These are phyloP conservation scores for Quercus bicolor DNA, from an alignment of 306 rosid species.

Conservation along the genomic window DNA sequence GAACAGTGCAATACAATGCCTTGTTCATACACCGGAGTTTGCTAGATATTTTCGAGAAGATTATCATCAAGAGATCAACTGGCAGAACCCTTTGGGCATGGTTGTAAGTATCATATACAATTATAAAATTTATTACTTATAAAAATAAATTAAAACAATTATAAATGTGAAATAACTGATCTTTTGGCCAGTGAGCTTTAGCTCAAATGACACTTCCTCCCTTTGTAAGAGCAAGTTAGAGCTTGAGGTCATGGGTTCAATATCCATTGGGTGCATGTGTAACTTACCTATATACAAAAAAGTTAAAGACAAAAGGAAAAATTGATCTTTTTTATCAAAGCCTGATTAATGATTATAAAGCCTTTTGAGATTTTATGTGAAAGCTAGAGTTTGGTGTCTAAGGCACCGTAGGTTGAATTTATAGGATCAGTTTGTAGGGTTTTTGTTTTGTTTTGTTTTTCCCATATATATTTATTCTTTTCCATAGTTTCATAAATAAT, in stretches of 20 bases:
- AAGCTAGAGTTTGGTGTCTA: neutral
- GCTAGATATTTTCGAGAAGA: constrained; percentile 91
- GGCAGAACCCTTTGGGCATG: constrained; percentile 96
- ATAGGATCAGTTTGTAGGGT: neutral
- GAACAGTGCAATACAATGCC: constrained; percentile 98
- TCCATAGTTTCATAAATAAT: neutral
- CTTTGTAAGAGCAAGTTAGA: too few relatives aligned
- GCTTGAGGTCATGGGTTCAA: too few relatives aligned
- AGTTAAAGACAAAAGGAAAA: neutral
- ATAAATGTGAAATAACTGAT: neutral
- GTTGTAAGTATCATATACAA: constrained; percentile 70
- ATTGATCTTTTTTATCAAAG: neutral
- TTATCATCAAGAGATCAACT: constrained; percentile 92
- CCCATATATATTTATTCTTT: neutral
- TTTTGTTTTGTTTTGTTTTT: neutral
- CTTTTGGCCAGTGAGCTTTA: neutral
- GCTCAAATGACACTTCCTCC: too few relatives aligned
- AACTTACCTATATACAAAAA: too few relatives aligned
- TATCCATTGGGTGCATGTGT: too few relatives aligned
- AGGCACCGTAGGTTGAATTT: neutral
- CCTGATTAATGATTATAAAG: neutral
- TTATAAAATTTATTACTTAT: too few relatives aligned
- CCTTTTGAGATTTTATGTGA: neutral
- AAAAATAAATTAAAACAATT: neutral
- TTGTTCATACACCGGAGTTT: constrained; percentile 95